phyloP scores from a whole-genome alignment of 140 eudicot genomes.

The Cichorium intybus region DNA sequence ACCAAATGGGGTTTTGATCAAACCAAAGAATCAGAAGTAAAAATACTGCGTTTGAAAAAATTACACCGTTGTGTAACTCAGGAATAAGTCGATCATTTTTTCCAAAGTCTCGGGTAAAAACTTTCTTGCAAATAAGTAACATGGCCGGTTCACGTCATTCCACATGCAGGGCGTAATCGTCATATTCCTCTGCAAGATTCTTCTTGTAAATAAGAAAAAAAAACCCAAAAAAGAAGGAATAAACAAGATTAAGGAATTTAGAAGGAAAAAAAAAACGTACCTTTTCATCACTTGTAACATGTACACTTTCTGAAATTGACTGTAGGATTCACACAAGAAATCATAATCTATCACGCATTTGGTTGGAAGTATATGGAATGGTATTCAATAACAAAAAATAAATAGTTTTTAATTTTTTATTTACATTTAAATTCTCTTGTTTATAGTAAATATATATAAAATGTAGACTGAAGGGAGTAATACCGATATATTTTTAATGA shows the following conservation, averaged over 20 bases:
- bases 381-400: background rate
- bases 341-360: too few relatives aligned
- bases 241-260: background rate
- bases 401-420: too few relatives aligned
- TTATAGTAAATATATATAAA: too few relatives aligned
- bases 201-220: background rate
- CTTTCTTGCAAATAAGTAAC: slow-evolving; percentile 87
- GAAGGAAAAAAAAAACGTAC: slow-evolving; percentile 34
- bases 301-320: slow-evolving; percentile 68
- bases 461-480: too few relatives aligned
- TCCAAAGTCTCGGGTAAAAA: slow-evolving; percentile 73
- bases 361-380: background rate
- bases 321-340: slow-evolving; percentile 37
- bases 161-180: slow-evolving; percentile 67
- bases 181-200: slow-evolving; percentile 47
- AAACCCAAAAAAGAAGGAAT: background rate
- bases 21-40: slow-evolving; percentile 49
- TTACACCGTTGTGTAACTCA: slow-evolving; percentile 52
- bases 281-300: slow-evolving; percentile 67
- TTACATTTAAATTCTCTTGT: too few relatives aligned
- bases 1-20: slow-evolving; percentile 24
- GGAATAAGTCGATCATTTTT: slow-evolving; percentile 52
- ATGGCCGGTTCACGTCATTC: slow-evolving; percentile 77
- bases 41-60: too few relatives aligned
- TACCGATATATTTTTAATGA: slow-evolving; percentile 74